Evolutionary conservation across 2,329 filamentous ascomycete genomes (phyloP), one percentile per base, ranked within the genome.

Genomic region (Claviceps fusiformis): DNA sequence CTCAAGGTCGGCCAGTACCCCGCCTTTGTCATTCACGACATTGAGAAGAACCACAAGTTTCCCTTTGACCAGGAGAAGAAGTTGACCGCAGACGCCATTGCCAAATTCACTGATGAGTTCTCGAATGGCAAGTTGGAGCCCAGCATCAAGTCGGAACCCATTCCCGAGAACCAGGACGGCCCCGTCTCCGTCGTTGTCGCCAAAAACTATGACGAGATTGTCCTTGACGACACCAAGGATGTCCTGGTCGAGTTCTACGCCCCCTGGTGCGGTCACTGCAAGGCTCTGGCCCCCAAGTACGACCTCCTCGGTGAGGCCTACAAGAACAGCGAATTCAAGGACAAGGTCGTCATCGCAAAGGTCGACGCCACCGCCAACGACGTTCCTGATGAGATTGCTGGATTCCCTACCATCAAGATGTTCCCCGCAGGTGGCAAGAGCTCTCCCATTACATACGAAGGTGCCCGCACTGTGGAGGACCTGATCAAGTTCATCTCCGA

Each of bases 221-320:
- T 98, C 66, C 80, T 96, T 55, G 86, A 98, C 69, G 86, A 95
- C 72, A 80, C 85, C 69, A 97, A 97, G 86, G 93, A 98, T 72
- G 93, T 98, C 57, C 82, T 98, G 62, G 75, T 98, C 61, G 93
- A 98, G 79, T 97, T 95, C 78, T 98, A 98, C 77, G 93, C 93
- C 57, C 93, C 93, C 61, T 98, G 93, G 93, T 98, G 93, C 71
- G 93, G 93, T 64, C 93, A 98, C 83, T 98, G 93, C 89, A 97
- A 97, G 83, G 91, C 83, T 72, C 86, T 98, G 59, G 92, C 93
- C 56, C 93, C 93, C 66, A 86, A 95, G 73, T 98, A 96, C 73
- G 93, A 98, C 60, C 89, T 96, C 72, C 87, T 98, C 57, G 93
- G 82, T 55, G 72, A 78, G 57, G 78, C 83, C 57, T 96, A 89